A percentile compares a stretch with the other conserved stretches of the same genome.
These are phyloP conservation scores for Collybia nuda DNA, from an alignment of 768 basidiomycete species.

Conservation along the genomic window DNA sequence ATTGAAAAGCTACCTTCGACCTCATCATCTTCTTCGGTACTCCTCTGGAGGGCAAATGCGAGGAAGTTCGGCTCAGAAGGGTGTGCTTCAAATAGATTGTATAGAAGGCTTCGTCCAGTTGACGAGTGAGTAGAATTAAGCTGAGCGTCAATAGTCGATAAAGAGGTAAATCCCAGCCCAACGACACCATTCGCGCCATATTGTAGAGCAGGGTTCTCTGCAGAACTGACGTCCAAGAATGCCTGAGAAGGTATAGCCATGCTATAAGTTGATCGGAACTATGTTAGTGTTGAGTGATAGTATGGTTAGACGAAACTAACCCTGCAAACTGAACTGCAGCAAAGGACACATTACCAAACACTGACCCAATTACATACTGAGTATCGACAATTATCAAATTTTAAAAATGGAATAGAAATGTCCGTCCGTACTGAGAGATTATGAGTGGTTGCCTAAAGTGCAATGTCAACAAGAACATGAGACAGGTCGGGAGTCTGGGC, in stretches of 20 bases:
- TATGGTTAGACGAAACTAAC: constrained; percentile 35
- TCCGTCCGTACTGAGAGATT: constrained; percentile 62
- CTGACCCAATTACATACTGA: constrained; percentile 85
- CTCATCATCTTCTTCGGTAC: constrained; percentile 47
- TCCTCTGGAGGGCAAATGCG: constrained; percentile 70
- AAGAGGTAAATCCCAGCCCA: constrained; percentile 76
- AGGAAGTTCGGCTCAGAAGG: constrained; percentile 77
- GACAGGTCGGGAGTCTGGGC: constrained; percentile 16
- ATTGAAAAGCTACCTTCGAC: constrained; percentile 72
- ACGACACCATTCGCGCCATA: constrained; percentile 73
- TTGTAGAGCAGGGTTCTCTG: constrained; percentile 70
- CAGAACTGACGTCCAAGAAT: constrained; percentile 59
- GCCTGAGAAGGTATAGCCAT: constrained; percentile 70
- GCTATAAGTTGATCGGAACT: constrained; percentile 30
- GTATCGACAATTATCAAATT: constrained; percentile 1
- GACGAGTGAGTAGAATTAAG: constrained; percentile 58
- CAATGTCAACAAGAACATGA: constrained; percentile 5
- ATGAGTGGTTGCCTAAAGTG: constrained; percentile 38
- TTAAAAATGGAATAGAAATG: neutral
- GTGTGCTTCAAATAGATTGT: constrained; percentile 73
- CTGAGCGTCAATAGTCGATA: constrained; percentile 68
- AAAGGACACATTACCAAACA: constrained; percentile 61
- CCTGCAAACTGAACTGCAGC: constrained; percentile 69
- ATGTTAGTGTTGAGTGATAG: neutral
- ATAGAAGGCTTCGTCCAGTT: constrained; percentile 68